A percentile compares a stretch with the other conserved stretches of the same genome.
These are phyloP conservation scores for Microdochium bolleyi DNA, from an alignment of 2,329 filamentous ascomycete species.

Conservation along the genomic window DNA sequence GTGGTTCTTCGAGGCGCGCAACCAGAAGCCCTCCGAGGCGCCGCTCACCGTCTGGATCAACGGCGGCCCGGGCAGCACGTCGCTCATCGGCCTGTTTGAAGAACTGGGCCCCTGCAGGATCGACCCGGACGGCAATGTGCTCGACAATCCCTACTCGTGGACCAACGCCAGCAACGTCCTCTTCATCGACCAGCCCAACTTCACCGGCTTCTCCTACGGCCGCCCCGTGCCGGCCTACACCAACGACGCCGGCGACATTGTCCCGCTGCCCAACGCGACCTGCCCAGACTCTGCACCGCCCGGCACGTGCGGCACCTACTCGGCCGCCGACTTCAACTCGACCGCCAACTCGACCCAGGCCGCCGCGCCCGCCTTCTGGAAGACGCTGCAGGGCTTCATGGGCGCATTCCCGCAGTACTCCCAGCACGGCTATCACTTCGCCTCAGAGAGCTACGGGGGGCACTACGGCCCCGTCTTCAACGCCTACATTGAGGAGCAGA, in stretches of 20 bases:
- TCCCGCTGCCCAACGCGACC: constrained; percentile 33
- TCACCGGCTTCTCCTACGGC: constrained; percentile 46
- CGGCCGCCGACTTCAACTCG: constrained; percentile 25
- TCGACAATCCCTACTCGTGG: constrained; percentile 51
- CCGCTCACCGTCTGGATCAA: constrained; percentile 45
- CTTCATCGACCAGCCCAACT: constrained; percentile 54
- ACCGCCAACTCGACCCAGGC: constrained; percentile 41
- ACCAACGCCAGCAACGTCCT: constrained; percentile 51
- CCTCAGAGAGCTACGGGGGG: constrained; percentile 49
- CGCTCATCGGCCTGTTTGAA: constrained; percentile 48
- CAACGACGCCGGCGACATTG: constrained; percentile 17
- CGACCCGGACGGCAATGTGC: constrained; percentile 30
- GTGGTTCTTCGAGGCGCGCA: constrained; percentile 43
- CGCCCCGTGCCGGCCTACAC: constrained; percentile 20
- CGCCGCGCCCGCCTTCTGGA: constrained; percentile 53
- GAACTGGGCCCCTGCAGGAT: constrained; percentile 29
- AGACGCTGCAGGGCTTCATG: constrained; percentile 54
- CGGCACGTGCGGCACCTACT: constrained; percentile 40
- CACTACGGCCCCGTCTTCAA: constrained; percentile 51
- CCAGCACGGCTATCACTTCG: constrained; percentile 42
- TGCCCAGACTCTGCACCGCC: constrained; percentile 40
- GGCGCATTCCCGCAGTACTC: constrained; percentile 47
- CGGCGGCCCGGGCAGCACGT: constrained; percentile 42
- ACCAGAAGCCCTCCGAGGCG: constrained; percentile 31
- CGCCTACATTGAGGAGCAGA: constrained; percentile 37